These are phyloP conservation scores for Parasitella parasitica DNA, from an alignment of 371 early-diverging fungal species.

Conservation along the genomic window DNA sequence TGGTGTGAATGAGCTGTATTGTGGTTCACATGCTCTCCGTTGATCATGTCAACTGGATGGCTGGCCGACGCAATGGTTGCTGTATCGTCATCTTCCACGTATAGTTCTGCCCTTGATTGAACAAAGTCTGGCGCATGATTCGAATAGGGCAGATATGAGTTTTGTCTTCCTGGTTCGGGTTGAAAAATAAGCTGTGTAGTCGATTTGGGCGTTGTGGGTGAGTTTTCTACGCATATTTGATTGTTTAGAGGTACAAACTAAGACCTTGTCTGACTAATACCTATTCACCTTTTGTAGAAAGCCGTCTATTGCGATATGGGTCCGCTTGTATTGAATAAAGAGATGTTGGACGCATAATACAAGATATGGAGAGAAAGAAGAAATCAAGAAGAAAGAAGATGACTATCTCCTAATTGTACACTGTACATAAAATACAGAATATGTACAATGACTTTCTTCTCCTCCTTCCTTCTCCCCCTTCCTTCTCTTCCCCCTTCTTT, in stretches of 20 bases:
- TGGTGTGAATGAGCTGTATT: not conserved
- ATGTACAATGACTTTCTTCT: not conserved
- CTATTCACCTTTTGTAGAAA: constrained; percentile 22
- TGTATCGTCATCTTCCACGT: constrained; percentile 23
- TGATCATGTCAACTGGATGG: constrained; percentile 14
- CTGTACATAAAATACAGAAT: not conserved
- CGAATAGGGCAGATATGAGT: constrained; percentile 40
- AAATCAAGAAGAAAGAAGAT: not conserved
- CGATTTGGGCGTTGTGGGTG: constrained; percentile 7
- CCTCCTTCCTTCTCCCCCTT: too few species aligned
- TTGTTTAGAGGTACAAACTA: not conserved
- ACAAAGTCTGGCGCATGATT: constrained; percentile 29
- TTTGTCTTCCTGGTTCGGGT: constrained; percentile 18
- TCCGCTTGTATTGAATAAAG: constrained; percentile 12
- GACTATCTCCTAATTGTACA: not conserved
- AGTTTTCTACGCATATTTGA: not conserved
- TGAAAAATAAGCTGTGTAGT: constrained; percentile 10
- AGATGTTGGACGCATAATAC: constrained; percentile 8
- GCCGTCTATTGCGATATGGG: constrained; percentile 20
- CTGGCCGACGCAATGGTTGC: not conserved
- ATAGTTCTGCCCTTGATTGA: constrained; percentile 18
- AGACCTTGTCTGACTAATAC: not conserved
- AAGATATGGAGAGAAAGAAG: too few species aligned
- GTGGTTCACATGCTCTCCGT: constrained; percentile 5
- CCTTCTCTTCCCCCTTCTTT: not conserved